These are phyloP conservation scores for Elaeagnus macrophylla DNA, from an alignment of 306 rosid genomes.

Conservation along the genomic window DNA sequence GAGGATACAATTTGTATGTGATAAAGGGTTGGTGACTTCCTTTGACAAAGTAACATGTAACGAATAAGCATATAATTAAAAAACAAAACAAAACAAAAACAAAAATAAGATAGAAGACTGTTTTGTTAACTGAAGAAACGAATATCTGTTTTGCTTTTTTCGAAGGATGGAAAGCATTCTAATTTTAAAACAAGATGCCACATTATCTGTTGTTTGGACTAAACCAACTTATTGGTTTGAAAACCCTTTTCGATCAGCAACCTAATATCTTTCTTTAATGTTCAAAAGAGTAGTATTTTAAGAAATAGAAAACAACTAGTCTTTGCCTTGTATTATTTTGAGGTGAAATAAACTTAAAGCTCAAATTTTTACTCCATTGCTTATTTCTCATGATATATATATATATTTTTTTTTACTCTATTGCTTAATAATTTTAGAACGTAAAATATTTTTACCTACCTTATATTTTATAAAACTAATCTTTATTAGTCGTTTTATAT, in stretches of 20 bases:
- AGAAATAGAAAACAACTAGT: not conserved
- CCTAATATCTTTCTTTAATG: not conserved
- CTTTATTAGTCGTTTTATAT: too few relatives aligned
- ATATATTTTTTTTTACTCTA: too few relatives aligned
- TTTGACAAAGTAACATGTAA: slow-evolving; percentile 7
- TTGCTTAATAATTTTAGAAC: too few relatives aligned
- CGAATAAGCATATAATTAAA: slow-evolving; percentile 9
- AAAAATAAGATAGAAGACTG: slow-evolving; percentile 1
- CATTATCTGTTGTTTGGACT: slow-evolving; percentile 7
- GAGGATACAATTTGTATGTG: too few relatives aligned
- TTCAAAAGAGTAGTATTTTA: not conserved
- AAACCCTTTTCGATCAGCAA: slow-evolving; percentile 1
- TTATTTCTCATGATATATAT: too few relatives aligned
- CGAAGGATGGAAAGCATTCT: slow-evolving; percentile 1
- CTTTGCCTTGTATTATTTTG: not conserved
- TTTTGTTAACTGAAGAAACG: slow-evolving; percentile 31
- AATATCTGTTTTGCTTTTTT: slow-evolving; percentile 16
- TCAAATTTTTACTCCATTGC: too few relatives aligned
- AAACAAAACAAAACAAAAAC: not conserved
- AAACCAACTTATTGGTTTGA: slow-evolving; percentile 1
- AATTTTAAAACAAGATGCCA: slow-evolving; percentile 1
- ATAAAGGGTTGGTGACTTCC: not conserved
- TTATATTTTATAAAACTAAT: too few relatives aligned
- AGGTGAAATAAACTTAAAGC: not conserved
- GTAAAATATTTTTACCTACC: too few relatives aligned